These are phyloP conservation scores for Alternaria ventricosa DNA, from an alignment of 2,329 filamentous ascomycete genomes.

Conservation along the genomic window DNA sequence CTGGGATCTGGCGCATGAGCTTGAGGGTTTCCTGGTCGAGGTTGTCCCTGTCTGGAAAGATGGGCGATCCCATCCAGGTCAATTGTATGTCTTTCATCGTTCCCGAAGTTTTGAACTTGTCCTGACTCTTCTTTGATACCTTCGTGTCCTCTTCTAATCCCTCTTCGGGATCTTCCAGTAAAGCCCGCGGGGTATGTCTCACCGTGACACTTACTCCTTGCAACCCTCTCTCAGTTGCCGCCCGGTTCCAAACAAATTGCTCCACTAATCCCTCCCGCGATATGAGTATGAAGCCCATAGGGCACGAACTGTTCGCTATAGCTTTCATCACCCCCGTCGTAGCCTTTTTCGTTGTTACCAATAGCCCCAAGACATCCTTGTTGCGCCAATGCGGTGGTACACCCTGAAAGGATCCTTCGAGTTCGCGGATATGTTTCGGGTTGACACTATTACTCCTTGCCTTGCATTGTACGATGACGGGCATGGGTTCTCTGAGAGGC, in stretches of 20 bases:
- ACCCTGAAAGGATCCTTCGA: conserved; percentile 78
- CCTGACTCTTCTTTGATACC: conserved; percentile 1
- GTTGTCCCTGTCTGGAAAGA: conserved; percentile 35
- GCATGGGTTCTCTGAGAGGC: conserved; percentile 44
- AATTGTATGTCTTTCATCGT: conserved; percentile 44
- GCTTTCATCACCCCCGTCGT: conserved; percentile 81
- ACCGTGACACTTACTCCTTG: conserved; percentile 57
- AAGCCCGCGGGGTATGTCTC: conserved; percentile 34
- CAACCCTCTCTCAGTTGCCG: conserved; percentile 67
- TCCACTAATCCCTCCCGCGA: conserved; percentile 63
- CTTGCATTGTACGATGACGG: conserved; percentile 73
- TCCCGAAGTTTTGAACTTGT: conserved; percentile 26
- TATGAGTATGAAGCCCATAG: conserved; percentile 75
- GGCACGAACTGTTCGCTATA: conserved; percentile 69
- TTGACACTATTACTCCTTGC: conserved; percentile 56
- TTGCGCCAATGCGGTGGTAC: conserved; percentile 77
- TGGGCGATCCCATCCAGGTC: conserved; percentile 47
- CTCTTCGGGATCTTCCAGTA: conserved; percentile 7
- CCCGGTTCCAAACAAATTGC: conserved; percentile 77
- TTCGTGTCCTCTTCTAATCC: conserved; percentile 9
- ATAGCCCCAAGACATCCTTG: conserved; percentile 68
- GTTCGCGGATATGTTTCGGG: conserved; percentile 72
- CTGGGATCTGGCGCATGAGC: conserved; percentile 6
- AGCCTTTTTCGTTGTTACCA: conserved; percentile 72
- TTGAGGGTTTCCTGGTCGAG: conserved; percentile 33